Percentiles rank a stretch among this genome's conserved stretches.
phyloP scores from a whole-genome alignment of 352 stramenopile genomes.

The Globisporangium recalcitrans region DNA sequence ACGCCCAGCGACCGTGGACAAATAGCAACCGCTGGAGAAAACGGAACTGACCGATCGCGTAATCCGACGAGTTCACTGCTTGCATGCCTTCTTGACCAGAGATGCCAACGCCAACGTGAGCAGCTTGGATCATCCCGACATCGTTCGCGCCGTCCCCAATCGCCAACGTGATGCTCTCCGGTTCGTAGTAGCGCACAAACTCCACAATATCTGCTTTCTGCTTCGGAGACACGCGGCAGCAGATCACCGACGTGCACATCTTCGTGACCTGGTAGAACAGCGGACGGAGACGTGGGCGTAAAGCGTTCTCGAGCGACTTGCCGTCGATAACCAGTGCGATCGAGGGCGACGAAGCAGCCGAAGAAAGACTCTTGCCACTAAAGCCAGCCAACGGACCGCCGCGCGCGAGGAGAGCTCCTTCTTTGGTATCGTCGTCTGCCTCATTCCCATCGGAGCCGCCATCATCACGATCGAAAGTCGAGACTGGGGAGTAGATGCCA shows the following conservation, averaged over 20 bases:
- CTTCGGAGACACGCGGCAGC: constrained; percentile 84
- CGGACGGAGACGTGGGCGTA: constrained; percentile 38
- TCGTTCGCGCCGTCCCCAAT: constrained; percentile 97
- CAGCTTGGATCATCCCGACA: constrained; percentile 93
- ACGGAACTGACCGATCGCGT: constrained; percentile 91
- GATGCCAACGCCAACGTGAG: constrained; percentile 91
- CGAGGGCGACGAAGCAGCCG: not conserved
- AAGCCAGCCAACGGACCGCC: constrained; percentile 2
- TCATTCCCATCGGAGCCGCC: constrained; percentile 2
- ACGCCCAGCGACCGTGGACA: constrained; percentile 91
- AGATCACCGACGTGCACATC: constrained; percentile 78
- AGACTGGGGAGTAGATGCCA: constrained; percentile 15
- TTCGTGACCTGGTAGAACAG: constrained; percentile 73
- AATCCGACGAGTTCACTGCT: constrained; percentile 92
- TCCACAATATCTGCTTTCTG: constrained; percentile 85
- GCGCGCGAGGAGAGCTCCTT: constrained; percentile 2
- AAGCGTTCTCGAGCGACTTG: constrained; percentile 74
- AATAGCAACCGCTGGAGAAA: constrained; percentile 90
- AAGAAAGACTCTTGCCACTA: too few relatives aligned
- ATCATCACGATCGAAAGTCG: constrained; percentile 9
- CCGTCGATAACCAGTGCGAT: constrained; percentile 93
- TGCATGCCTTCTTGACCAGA: constrained; percentile 90
- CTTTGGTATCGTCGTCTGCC: constrained; percentile 2
- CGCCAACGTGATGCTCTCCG: constrained; percentile 77
- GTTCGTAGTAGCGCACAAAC: constrained; percentile 66